A percentile compares a stretch with the other conserved stretches of the same genome.
phyloP scores from a whole-genome alignment of 2,329 filamentous ascomycete species.

The Fusarium marasasianum region DNA sequence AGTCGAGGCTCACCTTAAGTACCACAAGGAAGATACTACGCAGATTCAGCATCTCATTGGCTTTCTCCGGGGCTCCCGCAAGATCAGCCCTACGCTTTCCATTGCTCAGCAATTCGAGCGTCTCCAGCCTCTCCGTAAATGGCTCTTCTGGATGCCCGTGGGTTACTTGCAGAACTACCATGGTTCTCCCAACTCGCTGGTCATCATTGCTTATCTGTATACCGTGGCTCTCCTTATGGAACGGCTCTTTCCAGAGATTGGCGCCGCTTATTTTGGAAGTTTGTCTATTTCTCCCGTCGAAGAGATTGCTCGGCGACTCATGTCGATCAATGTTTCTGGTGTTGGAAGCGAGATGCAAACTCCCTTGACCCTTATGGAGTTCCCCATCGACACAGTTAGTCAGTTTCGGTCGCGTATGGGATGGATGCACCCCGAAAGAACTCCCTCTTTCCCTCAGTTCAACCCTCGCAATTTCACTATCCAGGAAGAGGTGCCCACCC shows the following conservation, averaged over 20 bases:
- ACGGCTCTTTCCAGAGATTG: constrained; percentile 90
- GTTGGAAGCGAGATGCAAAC: constrained; percentile 68
- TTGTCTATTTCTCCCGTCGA: constrained; percentile 84
- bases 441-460: constrained; percentile 70
- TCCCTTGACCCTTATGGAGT: constrained; percentile 74
- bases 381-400: constrained; percentile 73
- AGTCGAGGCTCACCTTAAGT: constrained; percentile 74
- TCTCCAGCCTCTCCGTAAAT: constrained; percentile 85
- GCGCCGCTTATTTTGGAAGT: constrained; percentile 86
- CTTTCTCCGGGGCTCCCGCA: constrained; percentile 77
- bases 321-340: constrained; percentile 71
- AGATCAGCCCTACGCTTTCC: constrained; percentile 74
- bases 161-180: constrained; percentile 81
- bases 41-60: constrained; percentile 74
- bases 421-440: constrained; percentile 68
- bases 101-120: constrained; percentile 90
- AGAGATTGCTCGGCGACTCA: constrained; percentile 81
- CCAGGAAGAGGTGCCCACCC: constrained; percentile 55
- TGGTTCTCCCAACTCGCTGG: constrained; percentile 78
- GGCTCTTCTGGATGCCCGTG: constrained; percentile 96
- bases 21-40: constrained; percentile 74
- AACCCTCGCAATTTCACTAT: constrained; percentile 64
- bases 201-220: constrained; percentile 92
- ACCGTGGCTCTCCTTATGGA: constrained; percentile 88
- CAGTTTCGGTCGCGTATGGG: constrained; percentile 77